A percentile compares a stretch with the other conserved stretches of the same genome.
Conservation (phyloP, 2,329 filamentous ascomycete species). For the Aspergillus unguis region DNA sequence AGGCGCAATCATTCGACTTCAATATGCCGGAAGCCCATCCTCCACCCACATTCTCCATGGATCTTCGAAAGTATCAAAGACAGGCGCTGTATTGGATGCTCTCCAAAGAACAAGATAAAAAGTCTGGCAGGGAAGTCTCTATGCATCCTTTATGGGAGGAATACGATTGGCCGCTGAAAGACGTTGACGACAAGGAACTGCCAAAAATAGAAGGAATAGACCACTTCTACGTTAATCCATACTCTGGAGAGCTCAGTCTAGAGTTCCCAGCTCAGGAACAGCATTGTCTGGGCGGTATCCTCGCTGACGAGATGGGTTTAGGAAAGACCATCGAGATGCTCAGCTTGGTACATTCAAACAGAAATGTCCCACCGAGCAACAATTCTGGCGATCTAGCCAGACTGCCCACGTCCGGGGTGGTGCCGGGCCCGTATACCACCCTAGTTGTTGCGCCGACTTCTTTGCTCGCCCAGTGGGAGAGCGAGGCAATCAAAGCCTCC, state of each 20-base stretch:
- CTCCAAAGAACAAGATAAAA: slow-evolving; percentile 79
- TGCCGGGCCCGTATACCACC: slow-evolving; percentile 79
- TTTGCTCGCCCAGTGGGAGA: slow-evolving; percentile 93
- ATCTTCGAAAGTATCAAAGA: slow-evolving; percentile 87
- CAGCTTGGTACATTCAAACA: slow-evolving; percentile 82
- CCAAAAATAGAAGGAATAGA: slow-evolving; percentile 62
- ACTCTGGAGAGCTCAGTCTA: slow-evolving; percentile 88
- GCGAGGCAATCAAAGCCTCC: slow-evolving; percentile 88
- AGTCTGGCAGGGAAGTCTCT: slow-evolving; percentile 66
- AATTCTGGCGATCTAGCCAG: slow-evolving; percentile 61
- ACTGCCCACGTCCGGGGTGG: slow-evolving; percentile 57
- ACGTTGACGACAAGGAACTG: slow-evolving; percentile 77
- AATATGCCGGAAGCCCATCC: slow-evolving; percentile 83
- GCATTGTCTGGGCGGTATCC: slow-evolving; percentile 85
- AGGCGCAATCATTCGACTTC: slow-evolving; percentile 96
- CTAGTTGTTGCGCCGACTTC: slow-evolving; percentile 97
- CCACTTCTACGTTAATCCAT: slow-evolving; percentile 93
- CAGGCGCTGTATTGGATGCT: slow-evolving; percentile 97
- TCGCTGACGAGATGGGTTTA: slow-evolving; percentile 95
- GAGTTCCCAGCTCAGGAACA: slow-evolving; percentile 93
- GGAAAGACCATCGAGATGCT: slow-evolving; percentile 99
- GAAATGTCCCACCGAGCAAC: slow-evolving; percentile 49
- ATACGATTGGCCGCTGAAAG: slow-evolving; percentile 82
- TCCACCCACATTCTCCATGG: slow-evolving; percentile 74
- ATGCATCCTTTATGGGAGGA: slow-evolving; percentile 99